These are phyloP conservation scores for Neonectria hederae DNA, from an alignment of 2,329 filamentous ascomycete genomes.

Conservation along the genomic window DNA sequence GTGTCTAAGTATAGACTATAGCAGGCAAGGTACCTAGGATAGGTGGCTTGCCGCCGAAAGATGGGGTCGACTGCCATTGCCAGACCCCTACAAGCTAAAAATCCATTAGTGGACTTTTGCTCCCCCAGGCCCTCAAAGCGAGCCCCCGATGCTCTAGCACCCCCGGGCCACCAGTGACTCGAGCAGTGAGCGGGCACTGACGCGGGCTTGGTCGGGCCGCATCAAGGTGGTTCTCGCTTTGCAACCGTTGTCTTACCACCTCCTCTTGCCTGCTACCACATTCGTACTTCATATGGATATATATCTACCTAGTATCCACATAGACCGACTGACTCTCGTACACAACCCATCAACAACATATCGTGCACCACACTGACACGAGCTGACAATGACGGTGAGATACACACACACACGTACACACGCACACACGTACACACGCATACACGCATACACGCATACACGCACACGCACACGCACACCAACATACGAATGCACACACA, in stretches of 20 bases:
- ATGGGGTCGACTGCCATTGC: conserved; percentile 37
- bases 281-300: not conserved
- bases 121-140: conserved; percentile 22
- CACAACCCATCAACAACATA: not conserved
- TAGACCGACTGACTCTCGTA: not conserved
- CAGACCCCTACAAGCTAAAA: conserved; percentile 25
- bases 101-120: conserved; percentile 34
- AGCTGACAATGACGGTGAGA: conserved; percentile 1
- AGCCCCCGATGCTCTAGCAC: conserved; percentile 5
- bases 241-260: not conserved
- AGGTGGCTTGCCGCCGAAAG: conserved; percentile 31
- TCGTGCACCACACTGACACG: not conserved
- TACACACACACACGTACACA: not conserved
- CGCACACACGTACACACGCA: not conserved
- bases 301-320: not conserved
- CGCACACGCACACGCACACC: not conserved
- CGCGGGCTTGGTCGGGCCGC: conserved; percentile 9
- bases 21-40: conserved; percentile 11
- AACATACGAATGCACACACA: not conserved
- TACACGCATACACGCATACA: not conserved
- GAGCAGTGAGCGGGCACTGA: conserved; percentile 9
- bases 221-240: conserved; percentile 1
- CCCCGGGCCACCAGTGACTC: not conserved
- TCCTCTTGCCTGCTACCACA: not conserved
- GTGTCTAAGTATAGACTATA: not conserved